These are phyloP conservation scores for Carex myosuroides DNA, from an alignment of 176 grass and related monocot species.

Conservation along the genomic window DNA sequence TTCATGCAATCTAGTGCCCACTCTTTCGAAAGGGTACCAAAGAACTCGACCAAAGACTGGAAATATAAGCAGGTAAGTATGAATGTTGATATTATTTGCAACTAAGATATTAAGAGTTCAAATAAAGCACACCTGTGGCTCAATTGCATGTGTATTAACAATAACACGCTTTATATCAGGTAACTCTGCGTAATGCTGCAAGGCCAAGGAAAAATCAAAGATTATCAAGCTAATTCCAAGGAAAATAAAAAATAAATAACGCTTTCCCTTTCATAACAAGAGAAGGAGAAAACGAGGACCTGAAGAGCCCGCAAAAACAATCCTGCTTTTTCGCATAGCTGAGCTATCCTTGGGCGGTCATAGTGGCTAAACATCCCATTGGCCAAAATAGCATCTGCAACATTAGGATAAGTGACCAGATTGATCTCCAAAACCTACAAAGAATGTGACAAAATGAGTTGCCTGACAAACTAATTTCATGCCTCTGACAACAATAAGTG, in stretches of 20 bases:
- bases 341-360: slow-evolving; percentile 94
- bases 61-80: slow-evolving; percentile 5
- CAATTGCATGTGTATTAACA: slow-evolving; percentile 96
- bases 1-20: slow-evolving; percentile 99
- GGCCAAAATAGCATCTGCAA: slow-evolving; percentile 97
- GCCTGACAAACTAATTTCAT: slow-evolving; percentile 3
- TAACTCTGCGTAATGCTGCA: slow-evolving; percentile 89
- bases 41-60: slow-evolving; percentile 94
- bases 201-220: slow-evolving; percentile 19
- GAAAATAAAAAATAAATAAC: background rate
- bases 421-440: slow-evolving; percentile 95
- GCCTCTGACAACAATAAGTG: background rate
- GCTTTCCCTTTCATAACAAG: background rate
- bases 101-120: background rate
- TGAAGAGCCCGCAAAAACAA: slow-evolving; percentile 94
- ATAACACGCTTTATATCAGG: slow-evolving; percentile 95
- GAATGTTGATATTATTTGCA: background rate
- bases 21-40: slow-evolving; percentile 83
- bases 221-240: slow-evolving; percentile 24
- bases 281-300: slow-evolving; percentile 31
- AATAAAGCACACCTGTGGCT: slow-evolving; percentile 69
- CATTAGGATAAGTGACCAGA: slow-evolving; percentile 94
- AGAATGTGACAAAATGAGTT: slow-evolving; percentile 14
- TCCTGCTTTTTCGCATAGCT: slow-evolving; percentile 93
- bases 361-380: slow-evolving; percentile 99